Conservation (phyloP, 805 yeast species). For the Brettanomyces custersianus region DNA sequence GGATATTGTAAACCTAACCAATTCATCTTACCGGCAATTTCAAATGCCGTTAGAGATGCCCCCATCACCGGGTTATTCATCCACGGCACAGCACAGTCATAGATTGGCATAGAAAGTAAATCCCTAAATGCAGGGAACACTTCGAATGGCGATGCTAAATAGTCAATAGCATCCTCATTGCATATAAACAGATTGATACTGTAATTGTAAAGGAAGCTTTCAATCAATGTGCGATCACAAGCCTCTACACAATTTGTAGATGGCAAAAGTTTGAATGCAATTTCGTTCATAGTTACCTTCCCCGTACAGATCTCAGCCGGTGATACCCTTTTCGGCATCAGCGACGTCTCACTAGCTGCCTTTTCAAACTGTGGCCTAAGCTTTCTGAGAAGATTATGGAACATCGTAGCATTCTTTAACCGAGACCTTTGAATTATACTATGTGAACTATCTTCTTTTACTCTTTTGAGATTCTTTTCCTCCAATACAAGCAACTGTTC, state of each 20-base stretch:
- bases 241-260: constrained; percentile 8
- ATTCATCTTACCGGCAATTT: constrained; percentile 27
- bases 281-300: neutral
- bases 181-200: constrained; percentile 27
- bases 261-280: neutral
- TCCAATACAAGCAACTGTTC: neutral
- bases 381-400: constrained; percentile 1
- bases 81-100: constrained; percentile 26
- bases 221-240: constrained; percentile 30
- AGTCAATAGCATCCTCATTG: constrained; percentile 17
- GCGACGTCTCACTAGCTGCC: neutral
- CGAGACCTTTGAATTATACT: neutral
- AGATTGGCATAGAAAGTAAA: constrained; percentile 26
- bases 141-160: constrained; percentile 33
- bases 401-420: neutral
- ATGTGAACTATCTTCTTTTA: too few species aligned
- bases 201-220: constrained; percentile 37
- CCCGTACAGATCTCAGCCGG: neutral
- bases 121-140: constrained; percentile 25
- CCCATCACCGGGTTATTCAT: constrained; percentile 35
- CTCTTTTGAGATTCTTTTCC: neutral
- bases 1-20: constrained; percentile 23
- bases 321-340: neutral
- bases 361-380: neutral
- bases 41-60: constrained; percentile 29